These are phyloP conservation scores for Telfairia occidentalis DNA, from an alignment of 331 rosid genomes.

Conservation along the genomic window DNA sequence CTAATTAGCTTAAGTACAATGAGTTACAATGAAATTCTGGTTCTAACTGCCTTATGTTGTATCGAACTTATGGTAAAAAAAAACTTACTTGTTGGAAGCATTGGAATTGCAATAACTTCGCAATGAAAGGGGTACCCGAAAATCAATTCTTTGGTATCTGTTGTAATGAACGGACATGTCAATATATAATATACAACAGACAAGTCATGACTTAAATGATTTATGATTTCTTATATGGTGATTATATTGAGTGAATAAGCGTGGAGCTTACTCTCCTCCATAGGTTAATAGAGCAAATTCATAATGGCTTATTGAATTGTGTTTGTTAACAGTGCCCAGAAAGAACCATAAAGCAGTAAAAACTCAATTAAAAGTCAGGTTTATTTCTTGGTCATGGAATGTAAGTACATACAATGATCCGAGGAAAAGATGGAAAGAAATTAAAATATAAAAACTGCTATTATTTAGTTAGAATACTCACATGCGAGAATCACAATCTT, in stretches of 20 bases:
- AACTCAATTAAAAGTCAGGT: neutral
- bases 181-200: conserved; percentile 15
- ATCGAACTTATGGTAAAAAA: conserved; percentile 6
- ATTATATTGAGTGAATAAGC: neutral
- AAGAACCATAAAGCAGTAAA: neutral
- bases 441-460: neutral
- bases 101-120: conserved; percentile 59
- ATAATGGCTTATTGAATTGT: neutral
- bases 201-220: neutral
- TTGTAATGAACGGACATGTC: conserved; percentile 20
- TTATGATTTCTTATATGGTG: neutral
- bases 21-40: neutral
- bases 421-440: neutral
- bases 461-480: conserved; percentile 21
- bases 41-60: neutral
- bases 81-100: conserved; percentile 46
- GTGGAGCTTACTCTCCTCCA: neutral
- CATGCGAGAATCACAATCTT: conserved; percentile 69
- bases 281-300: neutral
- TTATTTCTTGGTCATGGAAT: neutral
- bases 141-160: conserved; percentile 83
- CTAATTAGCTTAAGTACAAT: neutral
- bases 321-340: neutral
- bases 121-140: conserved; percentile 62
- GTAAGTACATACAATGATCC: neutral